Evolutionary conservation across 768 basidiomycete species (phyloP).

Genomic region (Daedaleopsis nitida): DNA sequence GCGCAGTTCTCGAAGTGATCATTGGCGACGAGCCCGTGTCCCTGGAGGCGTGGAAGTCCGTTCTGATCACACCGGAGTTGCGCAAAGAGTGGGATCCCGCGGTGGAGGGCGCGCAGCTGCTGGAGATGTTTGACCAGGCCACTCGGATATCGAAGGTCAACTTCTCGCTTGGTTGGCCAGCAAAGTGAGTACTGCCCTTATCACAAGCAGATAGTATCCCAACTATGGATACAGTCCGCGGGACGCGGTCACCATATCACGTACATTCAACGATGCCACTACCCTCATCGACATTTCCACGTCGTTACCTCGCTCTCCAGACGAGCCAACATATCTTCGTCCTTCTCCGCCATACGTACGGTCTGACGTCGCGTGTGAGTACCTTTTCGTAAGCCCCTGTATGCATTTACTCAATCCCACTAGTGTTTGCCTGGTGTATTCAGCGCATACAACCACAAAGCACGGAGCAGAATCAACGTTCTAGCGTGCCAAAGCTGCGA

Average conservation of each 20-base stretch:
- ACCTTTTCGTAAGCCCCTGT: not conserved
- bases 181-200: constrained; percentile 63
- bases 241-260: constrained; percentile 92
- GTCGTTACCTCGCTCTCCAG: constrained; percentile 87
- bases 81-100: constrained; percentile 93
- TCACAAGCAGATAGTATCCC: not conserved
- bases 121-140: constrained; percentile 85
- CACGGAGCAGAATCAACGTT: constrained; percentile 8
- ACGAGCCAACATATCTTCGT: constrained; percentile 89
- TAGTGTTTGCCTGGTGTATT: constrained; percentile 94
- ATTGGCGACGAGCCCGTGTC: constrained; percentile 56
- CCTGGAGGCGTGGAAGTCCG: constrained; percentile 79
- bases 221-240: constrained; percentile 62
- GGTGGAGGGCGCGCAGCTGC: constrained; percentile 78
- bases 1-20: constrained; percentile 80
- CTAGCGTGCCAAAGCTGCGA: constrained; percentile 49
- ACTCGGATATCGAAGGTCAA: constrained; percentile 90
- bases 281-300: constrained; percentile 91
- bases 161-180: constrained; percentile 95
- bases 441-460: constrained; percentile 55
- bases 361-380: constrained; percentile 76
- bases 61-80: constrained; percentile 84
- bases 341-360: constrained; percentile 92
- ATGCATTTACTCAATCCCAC: not conserved
- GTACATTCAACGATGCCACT: constrained; percentile 76